A percentile compares a stretch with the other conserved stretches of the same genome.
These are phyloP conservation scores for Kwoniella botswanensis DNA, from an alignment of 768 basidiomycete species.

Conservation along the genomic window DNA sequence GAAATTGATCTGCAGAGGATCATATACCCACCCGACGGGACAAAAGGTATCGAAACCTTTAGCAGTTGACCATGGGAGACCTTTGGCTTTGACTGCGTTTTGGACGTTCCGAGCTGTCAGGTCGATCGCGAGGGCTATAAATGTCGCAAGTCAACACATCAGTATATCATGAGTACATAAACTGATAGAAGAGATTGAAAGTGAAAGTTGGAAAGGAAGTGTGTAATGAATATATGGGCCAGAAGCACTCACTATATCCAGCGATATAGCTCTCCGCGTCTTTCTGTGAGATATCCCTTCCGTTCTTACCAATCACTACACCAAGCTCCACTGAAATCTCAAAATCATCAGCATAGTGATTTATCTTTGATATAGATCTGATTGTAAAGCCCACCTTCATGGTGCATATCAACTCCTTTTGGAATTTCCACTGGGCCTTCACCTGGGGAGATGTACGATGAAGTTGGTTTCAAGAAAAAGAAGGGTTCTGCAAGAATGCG, in stretches of 20 bases:
- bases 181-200: no score
- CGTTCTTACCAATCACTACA: conserved; percentile 87
- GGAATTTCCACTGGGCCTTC: conserved; percentile 83
- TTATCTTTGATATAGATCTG: not conserved
- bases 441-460: conserved; percentile 77
- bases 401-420: conserved; percentile 77
- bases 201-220: not conserved
- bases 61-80: conserved; percentile 95
- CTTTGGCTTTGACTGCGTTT: conserved; percentile 85
- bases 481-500: conserved; percentile 71
- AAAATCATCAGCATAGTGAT: not conserved
- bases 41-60: conserved; percentile 98
- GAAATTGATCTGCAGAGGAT: not conserved
- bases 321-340: conserved; percentile 82
- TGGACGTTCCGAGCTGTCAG: conserved; percentile 97
- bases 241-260: conserved; percentile 73
- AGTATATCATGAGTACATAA: no score
- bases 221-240: not conserved
- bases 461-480: conserved; percentile 97
- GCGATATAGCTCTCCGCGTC: conserved; percentile 80
- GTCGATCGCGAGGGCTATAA: conserved; percentile 84
- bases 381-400: conserved; percentile 71
- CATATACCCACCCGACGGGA: conserved; percentile 71
- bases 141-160: no score
- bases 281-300: conserved; percentile 76